phyloP scores from a whole-genome alignment of 306 rosid genomes.

The Dryas drummondii region DNA sequence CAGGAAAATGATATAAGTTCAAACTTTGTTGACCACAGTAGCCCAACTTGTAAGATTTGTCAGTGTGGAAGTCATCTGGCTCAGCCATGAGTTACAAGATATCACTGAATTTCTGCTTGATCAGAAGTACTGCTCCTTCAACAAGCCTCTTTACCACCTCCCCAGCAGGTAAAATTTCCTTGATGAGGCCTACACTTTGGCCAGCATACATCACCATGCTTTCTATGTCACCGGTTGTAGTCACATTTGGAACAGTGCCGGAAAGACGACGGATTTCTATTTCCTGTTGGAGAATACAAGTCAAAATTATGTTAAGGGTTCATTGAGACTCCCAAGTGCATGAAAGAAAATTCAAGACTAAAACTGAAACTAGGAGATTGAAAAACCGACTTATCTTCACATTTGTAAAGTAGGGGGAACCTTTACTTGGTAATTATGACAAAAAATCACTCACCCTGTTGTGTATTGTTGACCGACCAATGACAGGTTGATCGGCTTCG shows the following conservation, averaged over 20 bases:
- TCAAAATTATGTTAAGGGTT: slow-evolving; percentile 10
- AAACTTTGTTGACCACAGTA: background rate
- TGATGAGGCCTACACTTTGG: slow-evolving; percentile 67
- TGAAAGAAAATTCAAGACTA: too few species aligned
- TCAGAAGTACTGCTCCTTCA: slow-evolving; percentile 68
- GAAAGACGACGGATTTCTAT: slow-evolving; percentile 57
- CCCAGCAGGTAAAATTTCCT: slow-evolving; percentile 64
- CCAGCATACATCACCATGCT: slow-evolving; percentile 94
- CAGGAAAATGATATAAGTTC: background rate
- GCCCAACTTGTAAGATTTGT: background rate
- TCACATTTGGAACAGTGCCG: slow-evolving; percentile 63
- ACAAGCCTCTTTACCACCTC: slow-evolving; percentile 67
- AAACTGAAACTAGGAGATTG: too few species aligned
- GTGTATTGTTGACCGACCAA: slow-evolving; percentile 61
- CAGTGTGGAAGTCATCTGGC: background rate
- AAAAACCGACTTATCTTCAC: too few species aligned
- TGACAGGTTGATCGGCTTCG: slow-evolving; percentile 63
- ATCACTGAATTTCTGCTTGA: slow-evolving; percentile 36
- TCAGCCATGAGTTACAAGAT: background rate
- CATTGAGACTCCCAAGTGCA: background rate
- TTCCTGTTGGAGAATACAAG: slow-evolving; percentile 37
- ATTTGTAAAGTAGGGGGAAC: too few species aligned
- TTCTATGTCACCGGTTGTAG: slow-evolving; percentile 67
- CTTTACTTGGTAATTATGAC: background rate
- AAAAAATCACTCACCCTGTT: slow-evolving; percentile 53